Base-by-base conservation (phyloP, 768 basidiomycete genomes). In the Leccinum rimulosum region DNA sequence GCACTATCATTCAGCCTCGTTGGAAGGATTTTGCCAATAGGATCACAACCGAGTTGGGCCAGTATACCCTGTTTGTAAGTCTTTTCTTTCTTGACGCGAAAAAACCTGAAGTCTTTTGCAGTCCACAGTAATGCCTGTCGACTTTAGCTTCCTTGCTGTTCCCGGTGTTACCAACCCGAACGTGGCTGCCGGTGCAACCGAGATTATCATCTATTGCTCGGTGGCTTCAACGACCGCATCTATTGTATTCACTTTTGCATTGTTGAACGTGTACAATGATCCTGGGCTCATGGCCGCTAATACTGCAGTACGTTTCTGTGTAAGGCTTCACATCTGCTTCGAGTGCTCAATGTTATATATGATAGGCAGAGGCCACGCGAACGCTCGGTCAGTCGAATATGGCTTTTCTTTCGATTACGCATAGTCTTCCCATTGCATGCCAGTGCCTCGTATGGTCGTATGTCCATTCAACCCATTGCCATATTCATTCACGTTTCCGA, bases 61-160 rank as follows among this genome's bases (percentile, higher is more conserved):
- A 52, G 27, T 66, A 54, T 54, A 59, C 65, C 27, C 59, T 59
- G 1, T 56, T 66, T 40, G 64, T 63, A 30, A 25, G 64, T 50
- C 22, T 7, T 3, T 2, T 45, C 19, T 45, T 45, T 43, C 10
- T 45, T 45, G 11, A 5, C 43, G 6, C 43, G 19, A 19, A 17
- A 11, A 45, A 45, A 19, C 11, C 43, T 45, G 19, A 45, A 45
- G 43, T 19, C 43, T 19, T 45, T 45, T 45, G 11, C 25, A 64
- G 63, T 64, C 63, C 17, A 64, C 60, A 33, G 64, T 66, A 11
- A 62, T 64, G 60, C 56, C 64, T 1, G 64, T 64, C 3, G 50
- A 66, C 4, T 40, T 64, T 48, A 58, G 64, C 19, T 60, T 65
- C 30, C 65, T 65, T 2, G 38, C 64, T 14, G 47, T 66, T 3